Conservation (phyloP, 2,329 filamentous ascomycete species). For the Mariannaea elegans region DNA sequence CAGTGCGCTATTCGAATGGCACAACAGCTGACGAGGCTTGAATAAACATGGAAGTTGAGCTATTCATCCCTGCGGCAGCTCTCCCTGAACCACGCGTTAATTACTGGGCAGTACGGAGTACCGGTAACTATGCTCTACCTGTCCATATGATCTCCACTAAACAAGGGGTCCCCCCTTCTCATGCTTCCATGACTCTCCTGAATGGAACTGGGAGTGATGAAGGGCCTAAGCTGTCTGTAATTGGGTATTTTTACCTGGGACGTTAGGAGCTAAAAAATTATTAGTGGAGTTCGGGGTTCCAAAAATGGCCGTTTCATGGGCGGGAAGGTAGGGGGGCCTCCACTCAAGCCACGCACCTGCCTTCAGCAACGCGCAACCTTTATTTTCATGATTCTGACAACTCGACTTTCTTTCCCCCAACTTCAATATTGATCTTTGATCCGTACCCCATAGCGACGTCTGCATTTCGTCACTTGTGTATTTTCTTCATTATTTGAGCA, state of each 20-base stretch:
- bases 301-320: constrained; percentile 13
- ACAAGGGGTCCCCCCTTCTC: constrained; percentile 12
- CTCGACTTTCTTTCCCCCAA: not conserved
- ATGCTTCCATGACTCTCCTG: constrained; percentile 7
- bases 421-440: not conserved
- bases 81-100: no score
- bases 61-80: no score
- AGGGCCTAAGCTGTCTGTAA: not conserved
- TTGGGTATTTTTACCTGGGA: not conserved
- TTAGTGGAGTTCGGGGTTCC: constrained; percentile 3
- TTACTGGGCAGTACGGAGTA: no score
- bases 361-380: constrained; percentile 8
- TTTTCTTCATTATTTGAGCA: not conserved
- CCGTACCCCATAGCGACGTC: not conserved
- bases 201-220: not conserved
- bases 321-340: constrained; percentile 6
- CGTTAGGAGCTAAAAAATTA: not conserved
- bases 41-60: no score
- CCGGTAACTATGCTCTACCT: no score
- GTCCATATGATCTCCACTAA: constrained; percentile 9
- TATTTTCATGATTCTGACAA: constrained; percentile 7
- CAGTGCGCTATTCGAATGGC: no score
- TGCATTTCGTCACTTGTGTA: not conserved
- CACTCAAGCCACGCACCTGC: constrained; percentile 18
- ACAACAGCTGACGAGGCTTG: no score